Percentiles rank a stretch among this genome's conserved stretches.
Conservation (phyloP, 2,329 filamentous ascomycete genomes). For the Mariannaea elegans region DNA sequence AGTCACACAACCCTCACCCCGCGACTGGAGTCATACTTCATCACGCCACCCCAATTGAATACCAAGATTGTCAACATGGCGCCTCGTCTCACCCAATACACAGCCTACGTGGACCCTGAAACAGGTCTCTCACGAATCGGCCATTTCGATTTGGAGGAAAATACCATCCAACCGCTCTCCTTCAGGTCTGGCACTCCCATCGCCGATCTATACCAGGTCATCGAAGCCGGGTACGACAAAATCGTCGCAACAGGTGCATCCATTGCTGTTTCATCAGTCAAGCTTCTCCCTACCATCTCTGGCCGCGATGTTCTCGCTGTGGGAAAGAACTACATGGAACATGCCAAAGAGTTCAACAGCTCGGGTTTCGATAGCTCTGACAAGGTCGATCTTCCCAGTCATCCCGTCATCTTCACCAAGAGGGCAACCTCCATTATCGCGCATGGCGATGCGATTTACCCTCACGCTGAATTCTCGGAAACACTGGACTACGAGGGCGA, state of each 20-base stretch:
- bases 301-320: conserved; percentile 63
- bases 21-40: not conserved
- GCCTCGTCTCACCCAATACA: conserved; percentile 18
- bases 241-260: conserved; percentile 43
- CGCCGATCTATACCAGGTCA: conserved; percentile 59
- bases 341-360: conserved; percentile 65
- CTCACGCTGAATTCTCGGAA: conserved; percentile 56
- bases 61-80: not conserved
- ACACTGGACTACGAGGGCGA: conserved; percentile 66
- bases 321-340: conserved; percentile 66
- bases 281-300: conserved; percentile 56
- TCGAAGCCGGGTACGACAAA: conserved; percentile 53
- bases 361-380: conserved; percentile 64
- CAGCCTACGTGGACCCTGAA: conserved; percentile 22
- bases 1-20: not conserved
- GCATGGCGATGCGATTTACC: conserved; percentile 55
- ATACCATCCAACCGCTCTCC: conserved; percentile 51
- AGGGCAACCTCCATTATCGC: conserved; percentile 62
- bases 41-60: too few relatives aligned
- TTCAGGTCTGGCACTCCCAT: conserved; percentile 58
- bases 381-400: conserved; percentile 59
- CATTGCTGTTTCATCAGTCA: conserved; percentile 45
- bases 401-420: conserved; percentile 66
- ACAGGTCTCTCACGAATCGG: conserved; percentile 23
- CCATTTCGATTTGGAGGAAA: conserved; percentile 15